Base-by-base conservation (phyloP, 2,329 filamentous ascomycete species). In the Colletotrichum sp. region DNA sequence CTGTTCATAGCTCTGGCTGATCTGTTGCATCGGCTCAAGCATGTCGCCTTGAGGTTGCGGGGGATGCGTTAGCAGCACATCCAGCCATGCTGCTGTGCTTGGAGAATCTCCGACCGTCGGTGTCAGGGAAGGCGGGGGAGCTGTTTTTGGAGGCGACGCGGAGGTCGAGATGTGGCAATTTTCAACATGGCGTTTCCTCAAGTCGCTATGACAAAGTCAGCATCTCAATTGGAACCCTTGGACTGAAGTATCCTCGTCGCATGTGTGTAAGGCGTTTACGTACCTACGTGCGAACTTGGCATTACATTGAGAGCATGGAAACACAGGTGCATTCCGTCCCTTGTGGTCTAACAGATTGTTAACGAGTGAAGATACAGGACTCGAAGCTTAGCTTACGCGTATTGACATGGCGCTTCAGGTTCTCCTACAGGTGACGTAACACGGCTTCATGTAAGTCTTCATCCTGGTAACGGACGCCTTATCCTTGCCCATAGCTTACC, bases 321-420 rank as follows among this genome's bases (percentile, higher is more conserved):
- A 72, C 3, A 66, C 65, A 1, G 63, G 70, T 24, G 70, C 63
- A 69, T 72, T 72, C 28, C 70, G 59, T 34, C 70, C 70, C 55
- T 57, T 72, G 28, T 72, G 70, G 32, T 72, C 70, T 72, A 2
- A 15, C 8, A 15, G 13, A 26, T 3, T 18, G 18, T 15, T 10
- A 57, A 24, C 59, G 26, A 5, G 4, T 1, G 16, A 16, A 59
- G 8, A 59, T 18, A 18, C 24, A 28, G 26, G 21, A 59, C 26
- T 21, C 7, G 8, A 68, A 13, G 8, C 18, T 12, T 9, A 49
- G 34, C 70, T 68, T 57, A 72, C 63, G 70, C n/a, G 70, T 72
- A 24, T 72, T 72, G 8, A 72, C 70, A 69, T 72, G 70, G 26
- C 70, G 70, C 55, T 72, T 72, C 63, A 72, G 70, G 1, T 72